Evolutionary conservation across 1,139 yeast species (phyloP).

Genomic region (Blastobotrys illinoisensis): DNA sequence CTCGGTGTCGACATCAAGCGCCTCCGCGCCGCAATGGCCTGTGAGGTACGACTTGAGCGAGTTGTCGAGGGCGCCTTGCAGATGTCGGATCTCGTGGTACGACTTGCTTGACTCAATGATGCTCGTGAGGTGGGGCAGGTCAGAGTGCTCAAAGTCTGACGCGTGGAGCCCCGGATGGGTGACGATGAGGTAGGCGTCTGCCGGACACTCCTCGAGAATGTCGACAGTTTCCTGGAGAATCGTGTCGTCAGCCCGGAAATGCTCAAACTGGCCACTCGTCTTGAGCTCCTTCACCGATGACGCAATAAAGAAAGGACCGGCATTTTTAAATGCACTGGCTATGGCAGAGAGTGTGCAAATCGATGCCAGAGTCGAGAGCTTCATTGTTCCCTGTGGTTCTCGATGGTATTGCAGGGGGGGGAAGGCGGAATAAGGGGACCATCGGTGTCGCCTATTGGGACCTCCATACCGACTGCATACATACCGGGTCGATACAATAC

Average conservation of each 20-base stretch:
- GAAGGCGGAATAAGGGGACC: not conserved
- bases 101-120: constrained; percentile 24
- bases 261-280: constrained; percentile 1
- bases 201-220: constrained; percentile 28
- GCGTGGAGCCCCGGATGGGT: constrained; percentile 33
- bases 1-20: constrained; percentile 23
- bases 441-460: not conserved
- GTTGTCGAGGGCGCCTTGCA: constrained; percentile 9
- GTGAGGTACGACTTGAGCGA: constrained; percentile 9
- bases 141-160: constrained; percentile 26
- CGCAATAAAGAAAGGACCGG: constrained; percentile 18
- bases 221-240: constrained; percentile 16
- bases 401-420: not conserved
- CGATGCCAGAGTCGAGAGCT: not conserved
- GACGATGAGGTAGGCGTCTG: constrained; percentile 36
- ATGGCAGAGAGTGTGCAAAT: constrained; percentile 1
- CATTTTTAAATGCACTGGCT: constrained; percentile 16
- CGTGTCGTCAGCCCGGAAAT: not conserved
- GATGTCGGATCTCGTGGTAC: constrained; percentile 15
- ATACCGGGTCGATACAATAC: no score
- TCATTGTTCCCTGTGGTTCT: not conserved
- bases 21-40: constrained; percentile 28
- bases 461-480: not conserved
- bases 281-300: constrained; percentile 11
- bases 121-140: constrained; percentile 22